Evolutionary conservation across 176 grass and related monocot genomes (phyloP), one percentile per base, ranked within the genome.

Genomic region (Lolium perenne): DNA sequence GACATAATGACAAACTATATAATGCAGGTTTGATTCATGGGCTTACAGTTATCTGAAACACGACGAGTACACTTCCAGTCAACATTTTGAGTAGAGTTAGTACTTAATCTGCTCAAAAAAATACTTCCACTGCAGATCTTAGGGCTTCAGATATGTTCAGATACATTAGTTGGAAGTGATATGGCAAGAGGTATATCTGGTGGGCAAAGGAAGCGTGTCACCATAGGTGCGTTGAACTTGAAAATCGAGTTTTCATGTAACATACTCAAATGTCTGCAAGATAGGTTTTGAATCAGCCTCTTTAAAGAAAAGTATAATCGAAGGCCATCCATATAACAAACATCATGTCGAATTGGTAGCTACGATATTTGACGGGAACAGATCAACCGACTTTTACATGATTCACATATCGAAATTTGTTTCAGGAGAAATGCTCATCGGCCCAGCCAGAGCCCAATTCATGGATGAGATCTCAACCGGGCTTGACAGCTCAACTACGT

Each of bases 401-500:
- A 3, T 38, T 59, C 13, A 81, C 45, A 55, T 45, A 56, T 8
- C 8, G 75, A 38, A 64, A 68, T 45, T 56, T 41, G 56, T 74
- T 82, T 73, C 58, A 95, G 93, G 93, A 68, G 93, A 95, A 85
- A 90, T 90, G 86, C 79, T 95, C 71, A 80, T 95, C 50, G 76
- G 93, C 57, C 93, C 90, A 0, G 80, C 93, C 8, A 95, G 80
- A 90, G 82, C 71, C 4, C 76, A 90, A 38, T 92, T 94, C 86
- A 94, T 94, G 92, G 92, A 94, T 61, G 93, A 95, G 48, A 92
- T 95, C 72, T 95, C 93, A 1, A 95, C 85, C 57, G 93, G 93
- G 1, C 87, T 95, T 26, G 93, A 95, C 53, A 95, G 93, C 85
- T 92, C 90, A 51, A 92, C 93, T 17, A 87, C 93, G 8, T 95